phyloP scores from a whole-genome alignment of 495 filamentous ascomycete species.

The Clohesyomyces aquaticus region DNA sequence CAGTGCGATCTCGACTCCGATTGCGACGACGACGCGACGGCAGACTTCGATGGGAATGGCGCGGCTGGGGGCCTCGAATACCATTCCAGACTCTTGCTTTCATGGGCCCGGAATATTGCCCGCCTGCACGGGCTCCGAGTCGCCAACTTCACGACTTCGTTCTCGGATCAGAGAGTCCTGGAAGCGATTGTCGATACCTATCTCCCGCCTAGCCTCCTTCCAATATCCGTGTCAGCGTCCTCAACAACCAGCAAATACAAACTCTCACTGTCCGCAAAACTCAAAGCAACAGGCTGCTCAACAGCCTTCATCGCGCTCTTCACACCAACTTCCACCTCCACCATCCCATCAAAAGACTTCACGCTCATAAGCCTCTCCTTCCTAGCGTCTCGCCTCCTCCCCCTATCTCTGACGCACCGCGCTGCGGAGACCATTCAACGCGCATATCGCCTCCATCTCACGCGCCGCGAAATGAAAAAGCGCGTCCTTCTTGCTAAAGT shows the following conservation, averaged over 20 bases:
- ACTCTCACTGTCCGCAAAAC: conserved; percentile 39
- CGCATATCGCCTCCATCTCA: conserved; percentile 41
- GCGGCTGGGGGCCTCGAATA: conserved; percentile 42
- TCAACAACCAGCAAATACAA: conserved; percentile 1
- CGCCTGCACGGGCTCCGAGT: conserved; percentile 53
- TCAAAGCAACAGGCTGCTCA: conserved; percentile 45
- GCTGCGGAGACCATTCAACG: conserved; percentile 60
- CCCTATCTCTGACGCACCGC: conserved; percentile 54
- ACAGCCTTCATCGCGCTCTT: conserved; percentile 46
- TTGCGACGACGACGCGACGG: conserved; percentile 24
- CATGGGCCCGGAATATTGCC: conserved; percentile 60
- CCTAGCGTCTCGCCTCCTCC: conserved; percentile 65
- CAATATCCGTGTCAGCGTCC: background rate
- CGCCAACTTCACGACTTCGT: conserved; percentile 62
- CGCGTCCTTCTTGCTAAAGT: conserved; percentile 41
- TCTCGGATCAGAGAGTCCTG: conserved; percentile 62
- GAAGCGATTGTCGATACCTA: conserved; percentile 65
- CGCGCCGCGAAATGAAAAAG: conserved; percentile 15
- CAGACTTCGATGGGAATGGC: conserved; percentile 33
- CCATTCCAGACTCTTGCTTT: conserved; percentile 53
- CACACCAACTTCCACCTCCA: conserved; percentile 18
- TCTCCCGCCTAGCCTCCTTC: conserved; percentile 39
- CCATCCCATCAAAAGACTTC: conserved; percentile 54
- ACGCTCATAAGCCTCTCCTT: conserved; percentile 62
- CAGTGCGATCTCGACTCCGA: conserved; percentile 25